A percentile compares a stretch with the other conserved stretches of the same genome.
Conservation (phyloP, 78 protist species). For the Creolimax fragrantissima region DNA sequence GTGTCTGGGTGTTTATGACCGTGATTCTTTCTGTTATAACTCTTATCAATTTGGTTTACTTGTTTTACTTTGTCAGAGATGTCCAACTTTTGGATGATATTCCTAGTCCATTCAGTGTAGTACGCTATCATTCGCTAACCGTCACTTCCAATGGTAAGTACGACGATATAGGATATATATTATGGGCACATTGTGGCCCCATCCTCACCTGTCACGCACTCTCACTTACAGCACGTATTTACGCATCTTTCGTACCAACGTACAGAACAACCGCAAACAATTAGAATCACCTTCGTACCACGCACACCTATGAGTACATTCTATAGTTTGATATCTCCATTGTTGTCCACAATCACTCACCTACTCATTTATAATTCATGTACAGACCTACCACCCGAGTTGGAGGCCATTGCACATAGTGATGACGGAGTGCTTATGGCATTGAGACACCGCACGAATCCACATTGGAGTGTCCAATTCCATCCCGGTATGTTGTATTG, state of each 20-base stretch:
- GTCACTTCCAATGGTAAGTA: background rate
- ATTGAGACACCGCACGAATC: constrained; percentile 1
- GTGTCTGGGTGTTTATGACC: too few relatives aligned
- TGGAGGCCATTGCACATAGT: background rate
- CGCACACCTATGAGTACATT: background rate
- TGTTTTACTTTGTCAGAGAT: too few relatives aligned
- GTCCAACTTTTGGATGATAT: constrained; percentile 34
- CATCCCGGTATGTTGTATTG: constrained; percentile 56
- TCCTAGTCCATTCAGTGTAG: constrained; percentile 32
- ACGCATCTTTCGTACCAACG: too few relatives aligned
- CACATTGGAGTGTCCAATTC: constrained; percentile 63
- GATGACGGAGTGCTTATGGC: constrained; percentile 48
- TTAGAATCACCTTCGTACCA: too few relatives aligned
- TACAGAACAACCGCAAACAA: too few relatives aligned
- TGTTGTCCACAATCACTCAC: background rate
- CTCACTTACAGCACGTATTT: too few relatives aligned
- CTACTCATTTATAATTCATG: background rate
- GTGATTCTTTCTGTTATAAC: too few relatives aligned
- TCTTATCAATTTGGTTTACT: too few relatives aligned
- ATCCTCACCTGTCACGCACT: too few relatives aligned
- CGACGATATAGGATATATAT: background rate
- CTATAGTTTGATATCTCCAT: background rate
- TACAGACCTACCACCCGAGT: background rate
- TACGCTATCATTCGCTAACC: constrained; percentile 61
- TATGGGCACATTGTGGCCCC: too few relatives aligned